Percentiles rank a stretch among this genome's conserved stretches.
Evolutionary conservation across 108 stramenopile species (phyloP).

Genomic region (Bacterosira constricta): DNA sequence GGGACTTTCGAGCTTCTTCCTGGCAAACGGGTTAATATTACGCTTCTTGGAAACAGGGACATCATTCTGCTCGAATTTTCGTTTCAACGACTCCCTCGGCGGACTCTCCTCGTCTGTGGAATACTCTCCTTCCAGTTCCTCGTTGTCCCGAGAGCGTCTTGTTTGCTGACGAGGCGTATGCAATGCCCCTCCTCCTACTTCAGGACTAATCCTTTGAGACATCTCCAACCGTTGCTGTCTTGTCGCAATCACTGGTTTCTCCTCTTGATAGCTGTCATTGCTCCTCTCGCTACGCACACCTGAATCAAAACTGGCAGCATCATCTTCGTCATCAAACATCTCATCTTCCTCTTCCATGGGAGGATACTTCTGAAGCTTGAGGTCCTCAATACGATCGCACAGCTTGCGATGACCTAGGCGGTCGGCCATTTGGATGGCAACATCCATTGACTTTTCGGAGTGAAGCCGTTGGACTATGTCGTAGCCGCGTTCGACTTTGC

Average conservation of each 20-base stretch:
- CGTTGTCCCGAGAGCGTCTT: background rate
- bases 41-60: background rate
- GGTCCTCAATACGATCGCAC: constrained; percentile 63
- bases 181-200: constrained; percentile 5
- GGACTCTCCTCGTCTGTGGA: constrained; percentile 40
- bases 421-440: constrained; percentile 73
- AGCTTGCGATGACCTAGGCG: constrained; percentile 58
- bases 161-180: constrained; percentile 4
- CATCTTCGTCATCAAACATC: constrained; percentile 34
- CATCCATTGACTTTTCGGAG: constrained; percentile 68
- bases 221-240: constrained; percentile 3
- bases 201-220: constrained; percentile 30
- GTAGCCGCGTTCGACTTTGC: constrained; percentile 73
- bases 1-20: constrained; percentile 48
- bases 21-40: constrained; percentile 52
- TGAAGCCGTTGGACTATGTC: constrained; percentile 74
- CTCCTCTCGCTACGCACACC: constrained; percentile 6
- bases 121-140: background rate
- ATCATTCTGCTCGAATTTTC: constrained; percentile 32
- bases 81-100: constrained; percentile 28
- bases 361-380: constrained; percentile 56
- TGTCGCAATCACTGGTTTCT: constrained; percentile 23
- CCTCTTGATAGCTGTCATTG: constrained; percentile 18
- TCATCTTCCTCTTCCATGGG: constrained; percentile 45
- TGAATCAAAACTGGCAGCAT: constrained; percentile 19